Evolutionary conservation across 148 eudicot species (phyloP), one percentile per base, ranked within the genome.

Genomic region (Heliamphora exappendiculata): DNA sequence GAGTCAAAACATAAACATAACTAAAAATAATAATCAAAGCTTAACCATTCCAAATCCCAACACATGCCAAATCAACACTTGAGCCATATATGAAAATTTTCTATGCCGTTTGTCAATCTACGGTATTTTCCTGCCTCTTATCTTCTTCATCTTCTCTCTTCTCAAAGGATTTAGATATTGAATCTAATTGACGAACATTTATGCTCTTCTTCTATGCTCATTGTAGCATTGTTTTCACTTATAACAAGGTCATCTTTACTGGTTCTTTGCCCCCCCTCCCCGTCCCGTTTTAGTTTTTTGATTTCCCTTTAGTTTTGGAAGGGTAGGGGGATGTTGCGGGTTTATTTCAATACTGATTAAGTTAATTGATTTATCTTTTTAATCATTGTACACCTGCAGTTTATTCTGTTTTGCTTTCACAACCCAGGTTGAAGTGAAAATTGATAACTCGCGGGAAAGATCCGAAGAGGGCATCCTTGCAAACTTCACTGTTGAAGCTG

Each of bases 351-450:
- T 14, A 37, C 66, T 60, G 33, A 34, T 60, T 31, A 60, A 29
- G 39, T 31, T 37, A 60, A 60, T 60, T 17, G 22, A 31, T 62
- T 33, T 19, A 62, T 33, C 41, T 62, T 33, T 14, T 17, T 16
- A 62, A 5, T 37, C 1, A 1, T 28, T 59, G 39, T 34, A 22
- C 31, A 41, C 2, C 22, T 20, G 13, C 9, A 7, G 13, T 49
- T 50, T 41, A 44, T 20, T 57, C 45, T 67, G 26, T 49, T 41
- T 34, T 44, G 22, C 51, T 80, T 68, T 37, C 66, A n/a, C 75
- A 70, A 62, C 81, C 63, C 82, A 94, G 98, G 97, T 94, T 78
- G 97, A 92, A 77, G 97, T 95, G 78, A 88, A 87, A 84, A 79
- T 94, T 82, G 98, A 94, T 71, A 77, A 85, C 76, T 89, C 91